Evolutionary conservation across 176 grass and related monocot species (phyloP), one percentile per base, ranked within the genome.

Genomic region (Ensete ventricosum): DNA sequence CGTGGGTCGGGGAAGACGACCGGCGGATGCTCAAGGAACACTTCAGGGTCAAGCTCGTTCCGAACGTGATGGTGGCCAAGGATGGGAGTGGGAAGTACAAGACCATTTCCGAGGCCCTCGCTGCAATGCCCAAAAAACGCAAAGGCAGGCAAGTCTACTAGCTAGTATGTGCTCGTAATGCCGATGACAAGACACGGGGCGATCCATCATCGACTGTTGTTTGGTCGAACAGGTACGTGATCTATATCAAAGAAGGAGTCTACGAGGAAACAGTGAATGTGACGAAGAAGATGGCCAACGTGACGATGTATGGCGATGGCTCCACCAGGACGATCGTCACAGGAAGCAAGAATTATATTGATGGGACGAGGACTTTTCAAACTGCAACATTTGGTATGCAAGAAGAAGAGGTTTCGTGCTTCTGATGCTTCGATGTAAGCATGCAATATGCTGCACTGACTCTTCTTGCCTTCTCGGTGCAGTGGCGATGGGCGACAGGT

Each of bases 181-280:
- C 34, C 34, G 34, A 43, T 43, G 34, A 4, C 34, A 43, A 43
- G 34, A 43, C 34, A 43, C 5, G 0, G 34, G 34, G 34, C 34
- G 34, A 43, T 43, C 34, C 34, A 43, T 43, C 34, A 43, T 43
- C 34, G 34, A 1, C 0, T 62, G 54, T 43, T 14, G 14, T 60
- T 49, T 76, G 16, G 14, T 23, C 29, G n/a, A 13, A 62, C n/a
- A 86, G 84, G 69, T 86, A 86, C 8, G 59, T 90, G 62, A 91
- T 97, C 48, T 90, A 93, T 75, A 80, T 97, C 63, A 97, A 97
- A 82, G 81, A 85, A 78, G 93, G 93, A 20, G 72, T 97, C 4
- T 97, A 97, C 73, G 83, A 97, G 0, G 93, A 97, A 77, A 82
- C 64, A 2, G 93, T 97, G 22, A 84, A 90, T 54, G 9, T 97